Conservation (phyloP, 192 early-diverging fungal species). For the Coemansia sp. region DNA sequence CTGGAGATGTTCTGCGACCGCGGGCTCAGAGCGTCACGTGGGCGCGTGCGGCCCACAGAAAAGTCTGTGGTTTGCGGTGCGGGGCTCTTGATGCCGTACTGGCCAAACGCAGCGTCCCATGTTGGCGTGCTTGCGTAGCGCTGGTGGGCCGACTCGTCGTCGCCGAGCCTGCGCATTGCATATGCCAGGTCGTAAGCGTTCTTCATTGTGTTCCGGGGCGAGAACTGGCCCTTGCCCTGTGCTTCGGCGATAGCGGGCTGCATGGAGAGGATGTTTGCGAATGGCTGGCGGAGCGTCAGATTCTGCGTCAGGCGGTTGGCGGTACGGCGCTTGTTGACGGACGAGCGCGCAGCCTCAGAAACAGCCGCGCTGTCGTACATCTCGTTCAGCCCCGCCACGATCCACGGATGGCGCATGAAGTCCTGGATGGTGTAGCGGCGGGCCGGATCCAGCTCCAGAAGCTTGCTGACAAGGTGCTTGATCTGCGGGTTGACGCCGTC, state of each 20-base stretch:
- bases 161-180: slow-evolving; percentile 74
- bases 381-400: slow-evolving; percentile 43
- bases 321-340: slow-evolving; percentile 41
- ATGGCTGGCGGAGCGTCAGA: slow-evolving; percentile 32
- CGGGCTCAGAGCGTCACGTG: slow-evolving; percentile 27
- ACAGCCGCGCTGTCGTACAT: slow-evolving; percentile 47
- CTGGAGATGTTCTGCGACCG: slow-evolving; percentile 42
- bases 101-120: slow-evolving; percentile 53
- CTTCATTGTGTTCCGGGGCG: slow-evolving; percentile 63
- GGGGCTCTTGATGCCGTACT: slow-evolving; percentile 49
- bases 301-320: slow-evolving; percentile 28
- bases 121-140: slow-evolving; percentile 44
- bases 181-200: slow-evolving; percentile 74
- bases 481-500: slow-evolving; percentile 73
- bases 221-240: slow-evolving; percentile 33
- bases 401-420: slow-evolving; percentile 81
- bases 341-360: slow-evolving; percentile 37
- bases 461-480: slow-evolving; percentile 70
- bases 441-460: slow-evolving; percentile 69
- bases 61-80: slow-evolving; percentile 30
- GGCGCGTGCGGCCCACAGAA: slow-evolving; percentile 14
- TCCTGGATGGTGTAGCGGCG: slow-evolving; percentile 76
- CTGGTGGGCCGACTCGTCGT: slow-evolving; percentile 56
- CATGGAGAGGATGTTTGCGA: slow-evolving; percentile 5
- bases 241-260: neutral